These are phyloP conservation scores for Gyromitra esculenta DNA, from an alignment of 2,329 filamentous ascomycete species.

Conservation along the genomic window DNA sequence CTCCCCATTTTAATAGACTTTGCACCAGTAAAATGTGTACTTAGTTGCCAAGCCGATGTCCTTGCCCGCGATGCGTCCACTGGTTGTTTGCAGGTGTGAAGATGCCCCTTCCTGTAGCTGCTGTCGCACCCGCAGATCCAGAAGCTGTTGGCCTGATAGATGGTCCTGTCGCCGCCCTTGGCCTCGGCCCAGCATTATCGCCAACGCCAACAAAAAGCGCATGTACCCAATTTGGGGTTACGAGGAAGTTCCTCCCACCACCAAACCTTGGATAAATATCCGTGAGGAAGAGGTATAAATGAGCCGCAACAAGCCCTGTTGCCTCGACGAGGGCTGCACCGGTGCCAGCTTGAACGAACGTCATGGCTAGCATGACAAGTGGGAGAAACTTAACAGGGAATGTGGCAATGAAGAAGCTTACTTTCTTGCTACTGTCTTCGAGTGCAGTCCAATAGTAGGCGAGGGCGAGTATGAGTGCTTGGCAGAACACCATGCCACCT, in stretches of 20 bases:
- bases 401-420: conserved; percentile 81
- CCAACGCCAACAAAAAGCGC: conserved; percentile 69
- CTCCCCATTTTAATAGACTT: not conserved
- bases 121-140: conserved; percentile 51
- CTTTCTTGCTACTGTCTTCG: conserved; percentile 80
- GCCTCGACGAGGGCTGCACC: conserved; percentile 69
- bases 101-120: conserved; percentile 62
- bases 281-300: conserved; percentile 89
- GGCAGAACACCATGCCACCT: conserved; percentile 66
- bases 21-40: conserved; percentile 1
- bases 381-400: conserved; percentile 85
- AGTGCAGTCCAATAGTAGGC: conserved; percentile 83
- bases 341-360: conserved; percentile 74
- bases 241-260: conserved; percentile 72
- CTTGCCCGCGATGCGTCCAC: conserved; percentile 72
- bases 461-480: conserved; percentile 79
- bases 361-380: conserved; percentile 78
- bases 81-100: conserved; percentile 68
- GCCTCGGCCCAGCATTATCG: conserved; percentile 64
- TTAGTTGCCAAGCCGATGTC: conserved; percentile 68
- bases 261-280: conserved; percentile 89
- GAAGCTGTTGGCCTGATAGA: conserved; percentile 56
- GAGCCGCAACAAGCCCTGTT: conserved; percentile 85
- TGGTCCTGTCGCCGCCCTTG: conserved; percentile 62
- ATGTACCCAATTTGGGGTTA: conserved; percentile 73